Evolutionary conservation across 23 red algal genomes (phyloP), one percentile per base, ranked within the genome.

Genomic region (Chondrus crispus): DNA sequence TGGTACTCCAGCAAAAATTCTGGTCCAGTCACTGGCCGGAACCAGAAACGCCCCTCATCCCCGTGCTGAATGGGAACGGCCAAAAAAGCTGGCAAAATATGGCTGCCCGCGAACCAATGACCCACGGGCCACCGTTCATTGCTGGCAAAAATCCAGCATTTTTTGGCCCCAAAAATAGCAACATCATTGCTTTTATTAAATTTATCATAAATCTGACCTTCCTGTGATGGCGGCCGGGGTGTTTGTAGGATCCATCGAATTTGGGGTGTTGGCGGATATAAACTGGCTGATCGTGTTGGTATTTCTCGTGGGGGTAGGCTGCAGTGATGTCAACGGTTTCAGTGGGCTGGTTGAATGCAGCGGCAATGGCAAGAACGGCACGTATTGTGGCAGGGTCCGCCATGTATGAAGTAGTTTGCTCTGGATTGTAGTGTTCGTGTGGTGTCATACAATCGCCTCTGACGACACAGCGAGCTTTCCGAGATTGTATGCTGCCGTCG

Each of bases 241-340:
- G 51, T 78, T 53, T 47, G 10, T 44, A 60, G 4, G 43, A 35
- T 4, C 70, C 85, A 18, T 89, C 51, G 33, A 80, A 89, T 18
- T 16, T 40, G 26, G 85, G 85, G 69, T 77, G 70, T 68, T 89
- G 69, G 26, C 35, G 29, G 3, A 89, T 43, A 26, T 62, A 89
- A 16, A 89, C 39, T 13, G 69, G 69, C 44, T 89, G 66, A 5
- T 73, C 68, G 48, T 41, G 63, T 24, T 38, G 26, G 41, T 76
- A 76, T 10, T 46, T 43, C 10, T 76, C 70, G 1, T 76, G 70
- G 41, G 1, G 26, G 10, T 36, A 53, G 22, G 70, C 70, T 26
- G 70, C 22, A 24, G 35, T 76, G 33, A 76, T 76, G 70, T 76
- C 16, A 76, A 76, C 22, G 41, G 35, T 26, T 76, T 76, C 70